Evolutionary conservation across 2,329 filamentous ascomycete species (phyloP).

Genomic region (Trichoderma atroviride): DNA sequence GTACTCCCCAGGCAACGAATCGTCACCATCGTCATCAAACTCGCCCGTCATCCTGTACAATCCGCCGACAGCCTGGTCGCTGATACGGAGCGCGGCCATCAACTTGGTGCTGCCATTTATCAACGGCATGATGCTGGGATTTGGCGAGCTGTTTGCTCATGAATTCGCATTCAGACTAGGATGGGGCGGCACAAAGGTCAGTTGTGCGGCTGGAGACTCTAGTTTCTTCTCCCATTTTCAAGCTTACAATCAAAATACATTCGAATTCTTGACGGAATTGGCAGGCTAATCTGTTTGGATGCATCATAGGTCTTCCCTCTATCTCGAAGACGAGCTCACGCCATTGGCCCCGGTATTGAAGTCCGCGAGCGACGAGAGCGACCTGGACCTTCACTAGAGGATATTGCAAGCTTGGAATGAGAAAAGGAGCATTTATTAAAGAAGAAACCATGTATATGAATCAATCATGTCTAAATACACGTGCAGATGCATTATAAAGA

Average conservation of each 20-base stretch:
- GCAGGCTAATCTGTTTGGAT: slow-evolving; percentile 12
- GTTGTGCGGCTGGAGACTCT: not conserved
- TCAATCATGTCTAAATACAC: slow-evolving; percentile 15
- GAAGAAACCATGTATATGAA: slow-evolving; percentile 5
- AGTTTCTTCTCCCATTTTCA: not conserved
- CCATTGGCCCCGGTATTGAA: slow-evolving; percentile 82
- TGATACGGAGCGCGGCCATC: slow-evolving; percentile 87
- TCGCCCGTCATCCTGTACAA: slow-evolving; percentile 82
- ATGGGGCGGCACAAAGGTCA: slow-evolving; percentile 90
- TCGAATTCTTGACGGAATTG: not conserved
- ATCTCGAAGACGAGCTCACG: slow-evolving; percentile 62
- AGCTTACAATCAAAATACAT: not conserved
- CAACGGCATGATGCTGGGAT: slow-evolving; percentile 97
- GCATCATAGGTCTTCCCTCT: slow-evolving; percentile 57
- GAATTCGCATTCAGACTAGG: slow-evolving; percentile 91
- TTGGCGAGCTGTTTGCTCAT: slow-evolving; percentile 95
- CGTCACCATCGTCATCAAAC: slow-evolving; percentile 63
- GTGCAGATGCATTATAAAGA: slow-evolving; percentile 6
- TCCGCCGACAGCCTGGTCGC: slow-evolving; percentile 82
- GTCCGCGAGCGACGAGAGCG: slow-evolving; percentile 67
- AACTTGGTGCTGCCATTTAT: slow-evolving; percentile 95
- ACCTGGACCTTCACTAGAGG: slow-evolving; percentile 61
- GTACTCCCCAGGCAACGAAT: slow-evolving; percentile 70
- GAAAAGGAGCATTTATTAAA: not conserved
- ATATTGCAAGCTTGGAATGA: slow-evolving; percentile 70